Conservation (phyloP, 768 basidiomycete genomes). For the Suillus spraguei region DNA sequence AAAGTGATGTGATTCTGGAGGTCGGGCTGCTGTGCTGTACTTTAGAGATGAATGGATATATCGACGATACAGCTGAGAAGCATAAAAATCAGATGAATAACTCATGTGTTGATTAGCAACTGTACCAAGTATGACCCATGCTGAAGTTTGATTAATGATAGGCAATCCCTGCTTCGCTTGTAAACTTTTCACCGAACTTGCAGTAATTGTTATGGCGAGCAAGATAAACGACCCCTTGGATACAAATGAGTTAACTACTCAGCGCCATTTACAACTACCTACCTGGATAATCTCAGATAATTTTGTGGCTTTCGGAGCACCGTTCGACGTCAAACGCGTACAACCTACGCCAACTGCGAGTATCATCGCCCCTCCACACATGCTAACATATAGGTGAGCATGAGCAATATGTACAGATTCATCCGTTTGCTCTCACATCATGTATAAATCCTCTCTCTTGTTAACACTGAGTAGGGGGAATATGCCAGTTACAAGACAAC, state of each 20-base stretch:
- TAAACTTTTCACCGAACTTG: constrained; percentile 58
- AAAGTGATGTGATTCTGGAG: constrained; percentile 61
- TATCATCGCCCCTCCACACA: constrained; percentile 51
- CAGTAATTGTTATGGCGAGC: constrained; percentile 53
- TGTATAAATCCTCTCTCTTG: constrained; percentile 59
- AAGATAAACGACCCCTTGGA: constrained; percentile 47
- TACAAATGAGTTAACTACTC: neutral
- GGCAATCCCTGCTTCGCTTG: constrained; percentile 72
- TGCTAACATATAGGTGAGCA: constrained; percentile 33
- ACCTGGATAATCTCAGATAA: constrained; percentile 27
- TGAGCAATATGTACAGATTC: constrained; percentile 14
- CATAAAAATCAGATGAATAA: constrained; percentile 1
- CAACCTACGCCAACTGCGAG: constrained; percentile 36
- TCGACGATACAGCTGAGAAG: constrained; percentile 47
- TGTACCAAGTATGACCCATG: constrained; percentile 70
- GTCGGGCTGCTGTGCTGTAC: constrained; percentile 39
- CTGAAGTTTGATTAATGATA: constrained; percentile 53
- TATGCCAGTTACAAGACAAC: constrained; percentile 56
- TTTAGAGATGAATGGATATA: constrained; percentile 49
- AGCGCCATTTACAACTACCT: neutral
- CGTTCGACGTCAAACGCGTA: constrained; percentile 11
- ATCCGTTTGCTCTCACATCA: constrained; percentile 53
- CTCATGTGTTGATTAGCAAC: constrained; percentile 7
- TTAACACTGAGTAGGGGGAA: constrained; percentile 78
- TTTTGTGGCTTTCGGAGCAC: constrained; percentile 4